phyloP scores from a whole-genome alignment of 768 basidiomycete genomes.

The Russula compacta region DNA sequence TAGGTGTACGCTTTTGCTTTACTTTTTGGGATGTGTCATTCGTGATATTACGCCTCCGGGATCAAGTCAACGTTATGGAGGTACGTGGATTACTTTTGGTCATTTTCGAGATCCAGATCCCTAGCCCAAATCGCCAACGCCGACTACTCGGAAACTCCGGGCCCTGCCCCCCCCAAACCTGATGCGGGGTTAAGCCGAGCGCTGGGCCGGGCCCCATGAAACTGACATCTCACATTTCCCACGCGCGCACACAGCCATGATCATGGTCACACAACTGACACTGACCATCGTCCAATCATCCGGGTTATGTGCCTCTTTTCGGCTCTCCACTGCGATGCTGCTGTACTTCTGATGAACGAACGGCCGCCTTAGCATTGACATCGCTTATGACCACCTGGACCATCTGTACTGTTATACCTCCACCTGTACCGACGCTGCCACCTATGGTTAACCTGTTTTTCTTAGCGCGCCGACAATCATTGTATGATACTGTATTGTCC shows the following conservation, averaged over 20 bases:
- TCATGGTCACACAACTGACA: neutral
- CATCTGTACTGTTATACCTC: too few species aligned
- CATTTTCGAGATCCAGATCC: neutral
- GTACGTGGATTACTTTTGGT: too few species aligned
- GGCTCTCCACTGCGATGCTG: neutral
- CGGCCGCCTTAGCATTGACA: neutral
- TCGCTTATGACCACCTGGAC: neutral
- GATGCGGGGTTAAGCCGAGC: too few species aligned
- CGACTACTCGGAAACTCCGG: neutral
- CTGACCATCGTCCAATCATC: neutral
- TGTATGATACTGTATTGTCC: neutral
- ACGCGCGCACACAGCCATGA: too few species aligned
- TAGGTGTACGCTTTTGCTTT: neutral
- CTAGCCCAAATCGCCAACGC: neutral
- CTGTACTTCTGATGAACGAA: neutral
- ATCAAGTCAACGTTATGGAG: neutral
- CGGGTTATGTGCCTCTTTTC: neutral
- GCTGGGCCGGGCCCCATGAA: too few species aligned
- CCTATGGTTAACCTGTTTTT: constrained; percentile 1
- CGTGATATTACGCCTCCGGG: neutral
- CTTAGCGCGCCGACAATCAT: neutral
- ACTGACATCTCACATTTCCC: too few species aligned
- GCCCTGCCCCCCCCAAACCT: too few species aligned
- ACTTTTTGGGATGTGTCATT: neutral
- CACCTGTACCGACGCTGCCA: neutral